These are phyloP conservation scores for Dendrobium huoshanense DNA, from an alignment of 106 monocot species.

Conservation along the genomic window DNA sequence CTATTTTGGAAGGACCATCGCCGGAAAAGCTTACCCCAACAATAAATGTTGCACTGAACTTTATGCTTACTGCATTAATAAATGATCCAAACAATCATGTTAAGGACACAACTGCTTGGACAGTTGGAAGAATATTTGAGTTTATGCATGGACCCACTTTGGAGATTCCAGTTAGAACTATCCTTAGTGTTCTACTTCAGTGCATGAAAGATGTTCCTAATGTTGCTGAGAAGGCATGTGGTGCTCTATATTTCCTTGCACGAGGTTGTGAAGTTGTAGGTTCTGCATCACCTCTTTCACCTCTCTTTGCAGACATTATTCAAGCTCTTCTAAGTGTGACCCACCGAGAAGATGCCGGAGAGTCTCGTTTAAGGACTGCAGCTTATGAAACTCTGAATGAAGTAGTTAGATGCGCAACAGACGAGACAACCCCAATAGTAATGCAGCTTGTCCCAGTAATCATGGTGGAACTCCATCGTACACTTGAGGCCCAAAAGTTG, in stretches of 20 bases:
- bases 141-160: conserved; percentile 77
- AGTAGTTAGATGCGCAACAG: conserved; percentile 74
- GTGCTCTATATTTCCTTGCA: conserved; percentile 91
- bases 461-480: conserved; percentile 79
- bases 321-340: conserved; percentile 75
- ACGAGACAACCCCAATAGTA: conserved; percentile 64
- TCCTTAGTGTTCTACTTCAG: conserved; percentile 81
- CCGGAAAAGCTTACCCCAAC: conserved; percentile 66
- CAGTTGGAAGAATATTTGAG: conserved; percentile 91
- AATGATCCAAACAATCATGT: conserved; percentile 89
- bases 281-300: conserved; percentile 54
- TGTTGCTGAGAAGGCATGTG: conserved; percentile 96
- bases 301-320: conserved; percentile 80
- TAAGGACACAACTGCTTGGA: conserved; percentile 98
- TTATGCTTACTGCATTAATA: conserved; percentile 73
- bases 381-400: conserved; percentile 94
- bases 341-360: conserved; percentile 78
- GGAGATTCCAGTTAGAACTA: conserved; percentile 60
- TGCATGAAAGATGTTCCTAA: conserved; percentile 99
- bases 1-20: conserved; percentile 91
- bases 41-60: conserved; percentile 81
- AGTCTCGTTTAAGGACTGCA: conserved; percentile 67
- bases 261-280: conserved; percentile 86
- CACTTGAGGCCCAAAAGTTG: conserved; percentile 63
- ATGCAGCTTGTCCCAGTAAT: conserved; percentile 75